A percentile compares a stretch with the other conserved stretches of the same genome.
Evolutionary conservation across 2,329 filamentous ascomycete species (phyloP).

Genomic region (Juglanconis sp.): DNA sequence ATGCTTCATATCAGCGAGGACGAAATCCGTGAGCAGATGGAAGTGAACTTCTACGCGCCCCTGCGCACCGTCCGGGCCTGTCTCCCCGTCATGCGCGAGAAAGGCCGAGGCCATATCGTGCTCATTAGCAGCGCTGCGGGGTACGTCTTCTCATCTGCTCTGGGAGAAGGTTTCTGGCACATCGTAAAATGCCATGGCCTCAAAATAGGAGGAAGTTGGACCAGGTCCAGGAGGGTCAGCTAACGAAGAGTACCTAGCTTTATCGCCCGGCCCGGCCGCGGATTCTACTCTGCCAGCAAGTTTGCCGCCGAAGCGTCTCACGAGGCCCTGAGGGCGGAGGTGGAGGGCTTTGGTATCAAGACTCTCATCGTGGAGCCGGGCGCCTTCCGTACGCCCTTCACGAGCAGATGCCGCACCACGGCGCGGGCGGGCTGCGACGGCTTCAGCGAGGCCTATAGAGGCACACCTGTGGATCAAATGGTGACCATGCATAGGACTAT

Average conservation of each 20-base stretch:
- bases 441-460: slow-evolving; percentile 14
- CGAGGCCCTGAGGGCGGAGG: slow-evolving; percentile 41
- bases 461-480: slow-evolving; percentile 22
- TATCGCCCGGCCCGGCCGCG: slow-evolving; percentile 26
- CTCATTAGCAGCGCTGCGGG: not conserved
- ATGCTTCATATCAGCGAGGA: slow-evolving; percentile 20
- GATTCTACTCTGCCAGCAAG: slow-evolving; percentile 43
- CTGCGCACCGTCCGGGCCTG: slow-evolving; percentile 47
- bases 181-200: too few relatives aligned
- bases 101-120: slow-evolving; percentile 20
- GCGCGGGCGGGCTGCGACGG: not conserved
- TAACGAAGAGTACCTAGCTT: too few relatives aligned
- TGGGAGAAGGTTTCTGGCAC: too few relatives aligned
- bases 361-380: slow-evolving; percentile 38
- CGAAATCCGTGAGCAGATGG: slow-evolving; percentile 38
- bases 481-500: too few relatives aligned
- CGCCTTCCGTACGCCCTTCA: slow-evolving; percentile 34
- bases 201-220: too few relatives aligned
- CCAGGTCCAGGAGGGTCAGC: too few relatives aligned
- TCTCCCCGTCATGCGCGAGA: slow-evolving; percentile 42
- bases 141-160: not conserved
- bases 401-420: slow-evolving; percentile 15
- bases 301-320: slow-evolving; percentile 42
- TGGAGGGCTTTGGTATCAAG: slow-evolving; percentile 42
- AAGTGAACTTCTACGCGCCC: slow-evolving; percentile 53